Evolutionary conservation across 768 basidiomycete genomes (phyloP).

Genomic region (Postia placenta): DNA sequence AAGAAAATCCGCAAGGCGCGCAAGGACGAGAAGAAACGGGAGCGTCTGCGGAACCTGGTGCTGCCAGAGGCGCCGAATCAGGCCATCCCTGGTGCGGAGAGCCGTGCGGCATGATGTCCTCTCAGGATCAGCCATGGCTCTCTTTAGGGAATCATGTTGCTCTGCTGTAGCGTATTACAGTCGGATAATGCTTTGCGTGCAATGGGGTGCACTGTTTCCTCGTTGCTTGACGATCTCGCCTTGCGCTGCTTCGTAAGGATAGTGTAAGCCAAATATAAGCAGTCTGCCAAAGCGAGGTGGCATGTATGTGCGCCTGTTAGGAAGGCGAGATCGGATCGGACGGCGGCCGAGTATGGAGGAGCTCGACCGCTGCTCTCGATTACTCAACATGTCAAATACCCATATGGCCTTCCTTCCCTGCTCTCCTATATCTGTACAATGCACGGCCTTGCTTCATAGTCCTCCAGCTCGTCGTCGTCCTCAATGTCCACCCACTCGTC

Average conservation of each 20-base stretch:
- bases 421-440: background rate
- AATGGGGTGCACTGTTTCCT: too few relatives aligned
- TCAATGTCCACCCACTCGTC: background rate
- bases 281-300: background rate
- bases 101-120: background rate
- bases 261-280: too few relatives aligned
- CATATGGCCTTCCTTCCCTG: background rate
- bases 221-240: too few relatives aligned
- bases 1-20: constrained; percentile 21
- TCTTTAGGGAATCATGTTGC: too few relatives aligned
- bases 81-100: constrained; percentile 17
- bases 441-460: background rate
- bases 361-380: background rate
- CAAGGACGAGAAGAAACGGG: constrained; percentile 23
- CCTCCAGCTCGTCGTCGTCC: background rate
- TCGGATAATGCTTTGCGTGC: too few relatives aligned
- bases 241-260: too few relatives aligned
- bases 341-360: background rate
- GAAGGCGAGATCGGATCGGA: background rate
- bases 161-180: too few relatives aligned
- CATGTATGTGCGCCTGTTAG: background rate
- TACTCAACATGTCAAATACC: background rate
- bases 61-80: constrained; percentile 26
- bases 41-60: constrained; percentile 25
- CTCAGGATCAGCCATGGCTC: too few relatives aligned